Base-by-base conservation (phyloP, 148 eudicot genomes). In the Diospyros kaki region DNA sequence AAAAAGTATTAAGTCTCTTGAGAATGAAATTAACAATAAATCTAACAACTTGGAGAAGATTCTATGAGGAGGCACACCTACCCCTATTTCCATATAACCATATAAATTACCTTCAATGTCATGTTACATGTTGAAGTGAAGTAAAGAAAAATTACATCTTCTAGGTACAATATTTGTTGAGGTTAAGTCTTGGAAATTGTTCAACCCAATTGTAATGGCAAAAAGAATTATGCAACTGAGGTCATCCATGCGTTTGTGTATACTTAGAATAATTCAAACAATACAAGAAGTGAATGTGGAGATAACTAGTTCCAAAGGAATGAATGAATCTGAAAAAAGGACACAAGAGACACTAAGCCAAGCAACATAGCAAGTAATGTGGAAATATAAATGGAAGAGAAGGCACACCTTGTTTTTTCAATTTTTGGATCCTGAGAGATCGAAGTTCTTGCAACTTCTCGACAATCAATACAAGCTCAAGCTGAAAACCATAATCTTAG, bases 401-500 rank as follows among this genome's bases (percentile, higher is more conserved):
- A 71, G 4, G 58, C 75, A 51, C 77, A 86, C 99, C 99, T 91
- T 95, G 99, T 76, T 90, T 95, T 83, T 89, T 95, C 88, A 95
- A 71, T 83, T 92, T 95, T 73, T 95, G 88, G 75, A 95, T 84
- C 84, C 99, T 89, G 71, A 95, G 80, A 48, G 99, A 84, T 62
- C 99, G 92, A 83, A 95, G 81, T 68, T 95, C 99, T 90, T 95
- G 96, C 85, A 95, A 83, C 86, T 90, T 95, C 84, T 95, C 99
- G 72, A 95, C 97, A 58, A 87, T 90, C 86, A 92, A 79, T 52
- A 89, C 91, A 81, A 89, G 87, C 89, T 95, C 99, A 81, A 92
- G 94, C 99, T 95, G 91, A 61, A 88, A 93, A 71, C 14, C 6
- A 11, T 44, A 61, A 70, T 44, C 48, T 59, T 9, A 14, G 63